These are phyloP conservation scores for Maudiozyma turicensis DNA, from an alignment of 805 yeast genomes.

Conservation along the genomic window DNA sequence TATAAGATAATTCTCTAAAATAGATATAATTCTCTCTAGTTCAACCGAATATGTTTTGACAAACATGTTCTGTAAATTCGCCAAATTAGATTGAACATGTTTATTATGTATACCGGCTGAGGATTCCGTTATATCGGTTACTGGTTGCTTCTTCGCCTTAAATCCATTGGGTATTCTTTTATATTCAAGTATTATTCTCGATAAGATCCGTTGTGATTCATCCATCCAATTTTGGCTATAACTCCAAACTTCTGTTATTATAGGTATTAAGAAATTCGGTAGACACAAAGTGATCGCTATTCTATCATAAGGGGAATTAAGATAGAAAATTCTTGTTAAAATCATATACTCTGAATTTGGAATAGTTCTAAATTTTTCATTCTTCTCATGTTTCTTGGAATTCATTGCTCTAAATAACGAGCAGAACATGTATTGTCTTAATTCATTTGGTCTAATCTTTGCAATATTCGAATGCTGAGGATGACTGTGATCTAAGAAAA, in stretches of 20 bases:
- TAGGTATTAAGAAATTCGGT: slow-evolving; percentile 18
- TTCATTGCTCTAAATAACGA: slow-evolving; percentile 29
- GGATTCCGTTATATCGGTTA: neutral
- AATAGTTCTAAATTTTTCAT: slow-evolving; percentile 23
- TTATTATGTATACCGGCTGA: neutral
- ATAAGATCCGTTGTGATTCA: slow-evolving; percentile 17
- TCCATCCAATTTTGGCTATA: slow-evolving; percentile 24
- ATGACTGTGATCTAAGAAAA: slow-evolving; percentile 27
- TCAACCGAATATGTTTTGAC: slow-evolving; percentile 11
- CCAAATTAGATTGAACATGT: too few species aligned
- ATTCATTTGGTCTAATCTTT: slow-evolving; percentile 25
- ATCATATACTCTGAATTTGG: slow-evolving; percentile 26
- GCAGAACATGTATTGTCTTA: slow-evolving; percentile 34
- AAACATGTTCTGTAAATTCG: slow-evolving; percentile 4
- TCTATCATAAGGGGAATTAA: slow-evolving; percentile 15
- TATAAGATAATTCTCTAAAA: slow-evolving; percentile 23
- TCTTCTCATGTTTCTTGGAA: slow-evolving; percentile 9
- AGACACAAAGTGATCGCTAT: slow-evolving; percentile 30
- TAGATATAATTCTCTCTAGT: slow-evolving; percentile 18
- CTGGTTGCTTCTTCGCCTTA: neutral
- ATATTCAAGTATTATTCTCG: neutral
- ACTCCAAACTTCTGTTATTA: slow-evolving; percentile 28
- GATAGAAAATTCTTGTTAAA: slow-evolving; percentile 28
- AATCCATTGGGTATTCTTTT: neutral
- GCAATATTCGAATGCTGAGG: slow-evolving; percentile 16